phyloP scores from a whole-genome alignment of 345 rosid genomes.

The Rubroshorea leprosula region DNA sequence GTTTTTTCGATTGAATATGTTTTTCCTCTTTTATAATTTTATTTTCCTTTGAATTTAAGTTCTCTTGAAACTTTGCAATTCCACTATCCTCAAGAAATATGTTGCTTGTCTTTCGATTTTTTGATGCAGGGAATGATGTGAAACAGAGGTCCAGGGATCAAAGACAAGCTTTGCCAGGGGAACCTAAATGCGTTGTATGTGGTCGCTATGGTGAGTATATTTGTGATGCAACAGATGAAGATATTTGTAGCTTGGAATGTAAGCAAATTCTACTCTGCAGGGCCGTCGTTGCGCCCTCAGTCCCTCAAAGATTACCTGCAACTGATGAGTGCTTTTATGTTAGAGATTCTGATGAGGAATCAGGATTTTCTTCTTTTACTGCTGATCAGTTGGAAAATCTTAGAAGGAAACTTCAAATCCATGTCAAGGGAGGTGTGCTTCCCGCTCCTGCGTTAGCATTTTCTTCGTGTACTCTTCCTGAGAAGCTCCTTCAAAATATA shows the following conservation, averaged over 20 bases:
- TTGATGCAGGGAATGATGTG: conserved; percentile 37
- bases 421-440: conserved; percentile 46
- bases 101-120: neutral
- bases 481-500: conserved; percentile 59
- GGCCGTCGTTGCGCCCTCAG: conserved; percentile 20
- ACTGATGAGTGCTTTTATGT: conserved; percentile 82
- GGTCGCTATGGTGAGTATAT: conserved; percentile 88
- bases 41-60: no score
- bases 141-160: conserved; percentile 59
- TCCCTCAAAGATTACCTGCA: conserved; percentile 38
- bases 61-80: no score
- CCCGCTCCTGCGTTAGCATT: conserved; percentile 65
- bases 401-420: conserved; percentile 67
- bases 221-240: conserved; percentile 79
- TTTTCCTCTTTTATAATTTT: neutral
- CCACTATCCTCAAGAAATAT: no score
- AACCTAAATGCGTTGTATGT: conserved; percentile 71
- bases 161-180: conserved; percentile 59
- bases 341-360: conserved; percentile 32
- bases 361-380: conserved; percentile 24
- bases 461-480: conserved; percentile 53
- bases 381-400: conserved; percentile 39
- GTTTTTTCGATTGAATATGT: neutral
- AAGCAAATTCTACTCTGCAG: conserved; percentile 42
- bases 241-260: conserved; percentile 88